Conservation (phyloP, 2,329 filamentous ascomycete genomes). For the Epicoccum sorghinum region DNA sequence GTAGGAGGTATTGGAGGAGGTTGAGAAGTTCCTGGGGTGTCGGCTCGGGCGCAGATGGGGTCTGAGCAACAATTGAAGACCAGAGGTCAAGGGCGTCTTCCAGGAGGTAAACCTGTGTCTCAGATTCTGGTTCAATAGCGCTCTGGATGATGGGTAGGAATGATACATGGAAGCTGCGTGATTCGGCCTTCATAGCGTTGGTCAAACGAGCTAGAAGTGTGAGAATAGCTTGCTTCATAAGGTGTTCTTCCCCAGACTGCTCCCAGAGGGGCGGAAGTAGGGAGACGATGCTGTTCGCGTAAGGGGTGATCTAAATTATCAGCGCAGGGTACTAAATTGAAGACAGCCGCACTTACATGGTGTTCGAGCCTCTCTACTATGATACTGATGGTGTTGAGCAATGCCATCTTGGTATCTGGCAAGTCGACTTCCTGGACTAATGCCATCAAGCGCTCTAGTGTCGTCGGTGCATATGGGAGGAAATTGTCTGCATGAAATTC, state of each 20-base stretch:
- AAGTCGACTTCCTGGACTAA: conserved; percentile 81
- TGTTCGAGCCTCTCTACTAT: conserved; percentile 83
- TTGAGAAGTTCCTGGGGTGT: conserved; percentile 51
- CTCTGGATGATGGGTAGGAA: conserved; percentile 83
- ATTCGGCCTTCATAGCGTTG: conserved; percentile 80
- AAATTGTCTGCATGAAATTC: conserved; percentile 78
- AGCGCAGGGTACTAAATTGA: neutral
- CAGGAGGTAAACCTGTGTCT: conserved; percentile 71
- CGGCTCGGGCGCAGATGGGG: conserved; percentile 50
- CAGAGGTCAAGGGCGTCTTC: conserved; percentile 93
- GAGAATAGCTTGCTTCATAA: conserved; percentile 93
- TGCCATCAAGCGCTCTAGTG: conserved; percentile 74
- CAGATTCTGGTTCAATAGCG: conserved; percentile 76
- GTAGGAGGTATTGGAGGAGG: conserved; percentile 53
- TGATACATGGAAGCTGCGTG: conserved; percentile 76
- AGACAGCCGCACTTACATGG: conserved; percentile 54
- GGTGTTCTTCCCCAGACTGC: conserved; percentile 80
- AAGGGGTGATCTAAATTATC: conserved; percentile 59
- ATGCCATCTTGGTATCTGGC: conserved; percentile 87
- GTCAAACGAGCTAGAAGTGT: conserved; percentile 84
- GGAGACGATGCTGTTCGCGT: conserved; percentile 80
- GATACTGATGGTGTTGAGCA: conserved; percentile 84
- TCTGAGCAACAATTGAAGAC: conserved; percentile 74
- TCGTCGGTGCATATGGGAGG: conserved; percentile 74
- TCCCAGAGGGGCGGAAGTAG: conserved; percentile 85